Conservation (phyloP, 2,329 filamentous ascomycete genomes). For the Colletotrichum agaves region DNA sequence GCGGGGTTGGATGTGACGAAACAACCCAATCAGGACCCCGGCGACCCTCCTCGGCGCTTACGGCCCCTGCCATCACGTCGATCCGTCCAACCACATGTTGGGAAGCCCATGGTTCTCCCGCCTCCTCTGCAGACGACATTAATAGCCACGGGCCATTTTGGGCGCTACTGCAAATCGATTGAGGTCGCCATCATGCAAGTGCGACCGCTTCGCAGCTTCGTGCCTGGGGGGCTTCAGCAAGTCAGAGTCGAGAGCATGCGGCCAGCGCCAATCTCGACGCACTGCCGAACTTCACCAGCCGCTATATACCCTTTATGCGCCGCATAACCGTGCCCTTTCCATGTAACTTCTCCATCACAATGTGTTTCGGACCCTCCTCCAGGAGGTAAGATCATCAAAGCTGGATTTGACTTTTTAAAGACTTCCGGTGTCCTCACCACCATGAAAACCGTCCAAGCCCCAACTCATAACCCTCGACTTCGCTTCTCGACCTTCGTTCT, state of each 20-base stretch:
- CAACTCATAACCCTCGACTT: slow-evolving; percentile 43
- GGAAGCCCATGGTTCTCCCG: slow-evolving; percentile 41
- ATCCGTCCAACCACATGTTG: slow-evolving; percentile 54
- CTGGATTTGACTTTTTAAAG: slow-evolving; percentile 43
- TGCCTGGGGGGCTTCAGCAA: slow-evolving; percentile 50
- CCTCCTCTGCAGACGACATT: slow-evolving; percentile 41
- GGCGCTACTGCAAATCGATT: slow-evolving; percentile 49
- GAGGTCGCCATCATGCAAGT: slow-evolving; percentile 51
- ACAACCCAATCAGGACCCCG: slow-evolving; percentile 42
- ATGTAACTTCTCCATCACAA: slow-evolving; percentile 59
- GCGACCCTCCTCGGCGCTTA: slow-evolving; percentile 50
- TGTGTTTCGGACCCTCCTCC: slow-evolving; percentile 62
- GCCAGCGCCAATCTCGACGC: slow-evolving; percentile 55
- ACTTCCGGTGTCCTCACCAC: slow-evolving; percentile 46
- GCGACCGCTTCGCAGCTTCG: slow-evolving; percentile 44
- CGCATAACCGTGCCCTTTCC: slow-evolving; percentile 53
- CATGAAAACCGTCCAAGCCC: slow-evolving; percentile 52
- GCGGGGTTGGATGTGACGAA: slow-evolving; percentile 37
- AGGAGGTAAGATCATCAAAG: slow-evolving; percentile 55
- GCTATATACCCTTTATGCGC: slow-evolving; percentile 67
- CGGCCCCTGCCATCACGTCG: slow-evolving; percentile 45
- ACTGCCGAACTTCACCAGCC: slow-evolving; percentile 61
- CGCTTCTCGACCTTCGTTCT: slow-evolving; percentile 36
- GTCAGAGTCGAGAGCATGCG: slow-evolving; percentile 54
- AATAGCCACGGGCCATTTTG: slow-evolving; percentile 44